Evolutionary conservation across 768 basidiomycete species (phyloP).

Genomic region (Suillus spraguei): DNA sequence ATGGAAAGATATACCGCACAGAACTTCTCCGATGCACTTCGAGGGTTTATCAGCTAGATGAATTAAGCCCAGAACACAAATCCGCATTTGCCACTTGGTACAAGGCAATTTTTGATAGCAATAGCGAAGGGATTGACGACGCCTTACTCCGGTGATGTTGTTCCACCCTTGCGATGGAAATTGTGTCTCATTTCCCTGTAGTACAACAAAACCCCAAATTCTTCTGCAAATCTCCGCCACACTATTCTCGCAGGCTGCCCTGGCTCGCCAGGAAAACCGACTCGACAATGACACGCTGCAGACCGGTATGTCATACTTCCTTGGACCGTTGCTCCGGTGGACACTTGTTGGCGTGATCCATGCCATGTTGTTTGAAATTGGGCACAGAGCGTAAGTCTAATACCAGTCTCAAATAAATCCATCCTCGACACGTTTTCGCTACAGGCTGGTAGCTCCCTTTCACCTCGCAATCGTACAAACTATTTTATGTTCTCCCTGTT

Average conservation of each 20-base stretch:
- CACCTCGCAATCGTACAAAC: conserved; percentile 70
- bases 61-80: conserved; percentile 45
- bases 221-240: conserved; percentile 69
- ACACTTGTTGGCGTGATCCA: conserved; percentile 75
- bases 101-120: conserved; percentile 76
- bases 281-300: conserved; percentile 69
- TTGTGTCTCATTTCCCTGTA: conserved; percentile 30
- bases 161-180: background rate
- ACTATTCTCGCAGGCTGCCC: conserved; percentile 66
- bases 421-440: conserved; percentile 4
- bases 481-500: conserved; percentile 62
- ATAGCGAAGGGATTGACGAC: conserved; percentile 84
- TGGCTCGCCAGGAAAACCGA: conserved; percentile 46
- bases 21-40: conserved; percentile 55
- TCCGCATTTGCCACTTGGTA: conserved; percentile 60
- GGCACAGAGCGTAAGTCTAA: conserved; percentile 50
- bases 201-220: conserved; percentile 70
- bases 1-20: conserved; percentile 47
- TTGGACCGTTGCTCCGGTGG: conserved; percentile 74
- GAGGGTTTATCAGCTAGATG: conserved; percentile 41
- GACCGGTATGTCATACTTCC: conserved; percentile 80
- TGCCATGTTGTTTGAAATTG: conserved; percentile 62
- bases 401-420: background rate
- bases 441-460: conserved; percentile 48
- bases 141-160: conserved; percentile 59